A percentile compares a stretch with the other conserved stretches of the same genome.
Conservation (phyloP, 495 filamentous ascomycete genomes). For the Neurospora sp. region DNA sequence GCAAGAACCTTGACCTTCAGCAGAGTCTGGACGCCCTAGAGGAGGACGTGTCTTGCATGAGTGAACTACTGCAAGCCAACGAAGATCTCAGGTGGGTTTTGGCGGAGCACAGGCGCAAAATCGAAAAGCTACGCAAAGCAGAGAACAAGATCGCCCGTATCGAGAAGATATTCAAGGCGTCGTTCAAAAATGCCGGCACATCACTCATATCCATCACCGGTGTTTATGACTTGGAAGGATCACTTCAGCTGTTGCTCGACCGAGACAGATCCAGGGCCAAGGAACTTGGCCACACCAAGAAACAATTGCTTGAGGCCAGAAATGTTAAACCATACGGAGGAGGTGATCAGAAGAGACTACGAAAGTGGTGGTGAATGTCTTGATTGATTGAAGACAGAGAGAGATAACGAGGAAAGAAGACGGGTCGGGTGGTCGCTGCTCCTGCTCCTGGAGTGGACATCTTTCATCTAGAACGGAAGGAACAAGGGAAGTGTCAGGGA, state of each 20-base stretch:
- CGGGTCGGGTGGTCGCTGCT: not conserved
- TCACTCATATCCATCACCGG: not conserved
- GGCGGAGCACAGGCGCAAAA: not conserved
- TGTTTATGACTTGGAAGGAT: not conserved
- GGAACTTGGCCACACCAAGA: not conserved
- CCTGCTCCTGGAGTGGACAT: not conserved
- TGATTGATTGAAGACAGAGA: not conserved
- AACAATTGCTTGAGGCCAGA: not conserved
- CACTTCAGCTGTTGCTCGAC: not conserved
- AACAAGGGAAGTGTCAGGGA: not conserved
- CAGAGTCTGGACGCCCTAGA: not conserved
- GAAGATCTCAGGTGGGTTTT: not conserved
- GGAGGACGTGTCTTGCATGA: not conserved
- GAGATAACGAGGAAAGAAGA: not conserved
- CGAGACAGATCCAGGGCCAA: not conserved
- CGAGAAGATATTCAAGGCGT: not conserved
- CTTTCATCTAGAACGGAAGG: not conserved
- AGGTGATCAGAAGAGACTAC: not conserved
- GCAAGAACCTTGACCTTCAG: not conserved
- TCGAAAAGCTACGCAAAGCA: not conserved
- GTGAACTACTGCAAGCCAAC: not conserved
- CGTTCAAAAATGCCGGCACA: not conserved
- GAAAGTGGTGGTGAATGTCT: not conserved
- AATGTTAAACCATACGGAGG: not conserved
- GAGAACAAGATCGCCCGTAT: not conserved